Evolutionary conservation across 2,329 filamentous ascomycete species (phyloP).

Genomic region (Diplodia intermedia): DNA sequence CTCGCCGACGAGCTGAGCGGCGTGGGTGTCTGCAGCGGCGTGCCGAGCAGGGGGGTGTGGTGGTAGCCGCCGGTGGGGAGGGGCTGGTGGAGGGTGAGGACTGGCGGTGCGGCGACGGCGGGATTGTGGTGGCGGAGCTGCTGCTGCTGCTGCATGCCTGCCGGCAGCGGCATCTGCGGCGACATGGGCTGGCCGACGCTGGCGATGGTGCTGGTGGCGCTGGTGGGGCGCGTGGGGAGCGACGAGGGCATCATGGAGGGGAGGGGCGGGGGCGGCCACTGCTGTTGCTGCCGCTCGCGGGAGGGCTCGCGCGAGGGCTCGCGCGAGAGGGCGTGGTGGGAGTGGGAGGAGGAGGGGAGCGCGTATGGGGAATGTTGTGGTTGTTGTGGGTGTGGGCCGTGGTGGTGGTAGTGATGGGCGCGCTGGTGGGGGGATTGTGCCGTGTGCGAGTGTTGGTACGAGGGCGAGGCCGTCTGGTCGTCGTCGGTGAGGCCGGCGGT

Average conservation of each 20-base stretch:
- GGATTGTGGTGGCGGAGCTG: neutral
- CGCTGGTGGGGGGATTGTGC: conserved; percentile 4
- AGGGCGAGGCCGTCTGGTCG: conserved; percentile 35
- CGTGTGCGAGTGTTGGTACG: conserved; percentile 13
- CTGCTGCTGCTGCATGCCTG: too few species aligned
- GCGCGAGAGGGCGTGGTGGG: conserved; percentile 36
- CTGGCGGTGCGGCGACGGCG: neutral
- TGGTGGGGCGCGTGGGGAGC: neutral
- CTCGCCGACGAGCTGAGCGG: conserved; percentile 5
- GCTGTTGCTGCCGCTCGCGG: conserved; percentile 9
- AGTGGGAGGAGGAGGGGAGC: neutral
- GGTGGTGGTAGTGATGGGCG: conserved; percentile 41
- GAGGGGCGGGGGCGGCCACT: neutral
- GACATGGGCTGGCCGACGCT: conserved; percentile 3
- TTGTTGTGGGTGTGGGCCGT: conserved; percentile 36
- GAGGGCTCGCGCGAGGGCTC: conserved; percentile 5
- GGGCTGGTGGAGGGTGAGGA: conserved; percentile 12
- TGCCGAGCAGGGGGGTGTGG: neutral
- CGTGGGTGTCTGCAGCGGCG: conserved; percentile 3
- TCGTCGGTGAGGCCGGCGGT: conserved; percentile 34
- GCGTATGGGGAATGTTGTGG: conserved; percentile 33
- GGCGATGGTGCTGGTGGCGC: neutral
- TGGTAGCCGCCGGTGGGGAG: neutral
- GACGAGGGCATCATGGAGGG: neutral
- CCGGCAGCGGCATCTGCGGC: neutral